Percentiles rank a stretch among this genome's conserved stretches.
These are phyloP conservation scores for Sugiyamaella pinicola DNA, from an alignment of 1,139 yeast genomes.

Conservation along the genomic window DNA sequence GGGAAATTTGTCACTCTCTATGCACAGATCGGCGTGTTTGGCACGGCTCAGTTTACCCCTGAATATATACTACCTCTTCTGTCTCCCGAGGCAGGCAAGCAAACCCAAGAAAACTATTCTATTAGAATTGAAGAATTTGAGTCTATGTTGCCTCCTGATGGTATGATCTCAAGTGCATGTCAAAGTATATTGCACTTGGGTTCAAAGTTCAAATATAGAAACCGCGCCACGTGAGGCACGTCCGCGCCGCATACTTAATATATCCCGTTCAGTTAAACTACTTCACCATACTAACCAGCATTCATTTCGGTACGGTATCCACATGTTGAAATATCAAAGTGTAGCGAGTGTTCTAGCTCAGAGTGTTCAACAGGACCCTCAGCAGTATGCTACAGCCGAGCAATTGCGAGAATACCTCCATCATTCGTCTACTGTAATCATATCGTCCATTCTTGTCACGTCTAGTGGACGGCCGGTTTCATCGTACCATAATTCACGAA, in stretches of 20 bases:
- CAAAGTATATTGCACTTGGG: no score
- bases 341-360: slow-evolving; percentile 36
- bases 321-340: slow-evolving; percentile 36
- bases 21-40: not conserved
- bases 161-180: no score
- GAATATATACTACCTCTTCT: not conserved
- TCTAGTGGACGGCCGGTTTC: slow-evolving; percentile 35
- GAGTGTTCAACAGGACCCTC: slow-evolving; percentile 31
- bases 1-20: not conserved
- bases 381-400: slow-evolving; percentile 24
- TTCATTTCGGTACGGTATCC: not conserved
- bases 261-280: not conserved
- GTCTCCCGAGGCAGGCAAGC: not conserved
- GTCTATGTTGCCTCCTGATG: no score
- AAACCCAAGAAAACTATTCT: not conserved
- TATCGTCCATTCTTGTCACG: slow-evolving; percentile 37
- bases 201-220: no score
- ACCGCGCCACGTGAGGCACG: no score
- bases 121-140: no score
- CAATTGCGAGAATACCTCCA: slow-evolving; percentile 21
- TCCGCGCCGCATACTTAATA: not conserved
- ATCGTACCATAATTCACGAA: slow-evolving; percentile 34
- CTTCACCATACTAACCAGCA: not conserved
- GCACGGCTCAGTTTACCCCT: slow-evolving; percentile 1
- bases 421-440: slow-evolving; percentile 26